These are phyloP conservation scores for Heterococcus sp. DNA, from an alignment of 108 stramenopile species.

Conservation along the genomic window DNA sequence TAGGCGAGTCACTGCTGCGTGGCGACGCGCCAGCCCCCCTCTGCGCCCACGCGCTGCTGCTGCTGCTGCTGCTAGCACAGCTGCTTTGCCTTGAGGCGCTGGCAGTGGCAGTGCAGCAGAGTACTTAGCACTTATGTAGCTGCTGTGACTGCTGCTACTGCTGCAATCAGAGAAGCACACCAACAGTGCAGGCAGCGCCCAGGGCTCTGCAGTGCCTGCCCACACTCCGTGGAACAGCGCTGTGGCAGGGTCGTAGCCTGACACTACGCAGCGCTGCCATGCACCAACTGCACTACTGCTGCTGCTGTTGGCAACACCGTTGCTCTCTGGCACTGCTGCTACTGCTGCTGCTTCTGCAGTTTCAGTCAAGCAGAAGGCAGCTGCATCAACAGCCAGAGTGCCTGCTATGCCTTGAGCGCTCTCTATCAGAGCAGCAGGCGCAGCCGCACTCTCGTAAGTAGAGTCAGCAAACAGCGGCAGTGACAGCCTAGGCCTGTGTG, in stretches of 20 bases:
- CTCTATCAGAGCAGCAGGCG: neutral
- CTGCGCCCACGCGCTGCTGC: neutral
- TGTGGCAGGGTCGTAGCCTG: neutral
- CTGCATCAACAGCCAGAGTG: neutral
- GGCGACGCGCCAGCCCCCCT: neutral
- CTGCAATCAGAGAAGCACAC: neutral
- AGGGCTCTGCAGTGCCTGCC: neutral
- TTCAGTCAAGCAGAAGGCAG: neutral
- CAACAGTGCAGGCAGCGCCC: neutral
- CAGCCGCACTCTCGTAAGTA: neutral
- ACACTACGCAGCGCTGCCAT: constrained; percentile 24
- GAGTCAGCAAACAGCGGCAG: constrained; percentile 12
- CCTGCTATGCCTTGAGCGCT: neutral
- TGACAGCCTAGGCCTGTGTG: constrained; percentile 8
- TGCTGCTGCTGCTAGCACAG: neutral
- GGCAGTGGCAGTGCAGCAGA: neutral
- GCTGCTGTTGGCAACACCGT: neutral
- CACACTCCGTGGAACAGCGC: neutral
- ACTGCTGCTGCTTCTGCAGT: neutral
- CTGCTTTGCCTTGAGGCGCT: neutral
- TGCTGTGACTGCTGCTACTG: neutral
- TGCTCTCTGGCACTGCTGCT: neutral
- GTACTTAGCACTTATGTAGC: neutral
- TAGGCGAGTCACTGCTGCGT: neutral
- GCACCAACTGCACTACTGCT: neutral